Evolutionary conservation across 108 stramenopile genomes (phyloP).

Genomic region (Conticribra weissflogii): DNA sequence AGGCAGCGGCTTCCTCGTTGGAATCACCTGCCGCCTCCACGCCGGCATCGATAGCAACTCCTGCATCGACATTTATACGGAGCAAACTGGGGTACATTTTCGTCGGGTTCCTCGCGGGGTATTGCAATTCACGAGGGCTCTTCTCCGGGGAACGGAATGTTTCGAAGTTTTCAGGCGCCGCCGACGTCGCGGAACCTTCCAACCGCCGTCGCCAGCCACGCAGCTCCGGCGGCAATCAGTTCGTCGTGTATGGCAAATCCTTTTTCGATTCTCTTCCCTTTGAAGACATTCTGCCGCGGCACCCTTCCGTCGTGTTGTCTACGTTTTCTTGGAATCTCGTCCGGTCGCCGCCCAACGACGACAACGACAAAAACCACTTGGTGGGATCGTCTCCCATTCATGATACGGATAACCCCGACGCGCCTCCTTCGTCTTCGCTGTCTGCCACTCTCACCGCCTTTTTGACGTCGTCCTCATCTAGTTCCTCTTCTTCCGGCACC

Average conservation of each 20-base stretch:
- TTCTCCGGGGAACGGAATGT: neutral
- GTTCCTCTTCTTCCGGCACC: neutral
- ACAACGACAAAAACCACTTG: no score
- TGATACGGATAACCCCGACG: neutral
- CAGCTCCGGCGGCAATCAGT: neutral
- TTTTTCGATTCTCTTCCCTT: slow-evolving; percentile 33
- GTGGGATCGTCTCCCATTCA: neutral
- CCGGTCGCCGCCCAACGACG: neutral
- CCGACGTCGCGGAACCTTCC: neutral
- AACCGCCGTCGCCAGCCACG: neutral
- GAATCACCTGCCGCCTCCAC: neutral
- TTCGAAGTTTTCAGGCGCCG: neutral
- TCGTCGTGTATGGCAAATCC: slow-evolving; percentile 17
- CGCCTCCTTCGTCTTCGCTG: neutral
- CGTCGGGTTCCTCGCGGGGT: slow-evolving; percentile 24
- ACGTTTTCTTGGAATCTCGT: neutral
- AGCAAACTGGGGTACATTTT: slow-evolving; percentile 15
- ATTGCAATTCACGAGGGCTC: neutral
- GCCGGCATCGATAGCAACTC: neutral
- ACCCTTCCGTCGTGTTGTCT: neutral
- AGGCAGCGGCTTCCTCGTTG: neutral
- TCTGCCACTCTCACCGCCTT: neutral
- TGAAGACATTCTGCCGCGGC: slow-evolving; percentile 15
- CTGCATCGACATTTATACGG: neutral
- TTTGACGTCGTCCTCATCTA: neutral